These are phyloP conservation scores for Geotrichum carabidarum DNA, from an alignment of 1,139 yeast genomes.

Conservation along the genomic window DNA sequence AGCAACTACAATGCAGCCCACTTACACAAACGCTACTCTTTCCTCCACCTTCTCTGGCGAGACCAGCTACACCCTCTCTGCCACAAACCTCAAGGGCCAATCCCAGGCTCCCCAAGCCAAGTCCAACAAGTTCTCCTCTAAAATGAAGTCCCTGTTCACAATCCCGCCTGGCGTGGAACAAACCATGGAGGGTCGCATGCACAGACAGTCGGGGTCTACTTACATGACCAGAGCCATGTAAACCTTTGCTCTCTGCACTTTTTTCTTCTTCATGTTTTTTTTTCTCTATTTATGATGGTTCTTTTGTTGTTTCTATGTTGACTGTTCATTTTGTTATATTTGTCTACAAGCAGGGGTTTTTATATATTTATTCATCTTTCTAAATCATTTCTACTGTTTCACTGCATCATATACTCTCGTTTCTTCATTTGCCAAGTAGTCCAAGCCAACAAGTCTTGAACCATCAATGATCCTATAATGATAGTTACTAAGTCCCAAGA, in stretches of 20 bases:
- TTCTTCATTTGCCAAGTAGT: no score
- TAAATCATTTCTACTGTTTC: no score
- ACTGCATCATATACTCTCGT: no score
- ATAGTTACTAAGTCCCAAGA: no score
- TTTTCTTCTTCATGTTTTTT: not conserved
- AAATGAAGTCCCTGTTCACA: conserved; percentile 1
- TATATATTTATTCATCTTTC: no score
- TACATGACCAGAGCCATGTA: not conserved
- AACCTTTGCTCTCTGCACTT: no score
- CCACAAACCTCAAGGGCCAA: not conserved
- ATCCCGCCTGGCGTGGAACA: conserved; percentile 12
- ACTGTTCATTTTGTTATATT: no score
- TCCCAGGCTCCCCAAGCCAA: not conserved
- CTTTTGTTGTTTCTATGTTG: no score
- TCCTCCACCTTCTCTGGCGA: not conserved
- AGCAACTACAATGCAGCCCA: not conserved
- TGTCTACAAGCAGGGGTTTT: no score
- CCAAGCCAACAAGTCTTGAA: no score
- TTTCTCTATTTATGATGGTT: not conserved
- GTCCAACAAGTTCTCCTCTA: not conserved
- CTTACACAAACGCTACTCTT: not conserved
- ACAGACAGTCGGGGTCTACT: not conserved
- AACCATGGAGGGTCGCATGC: conserved; percentile 10
- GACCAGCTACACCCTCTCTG: not conserved
- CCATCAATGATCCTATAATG: no score